A percentile compares a stretch with the other conserved stretches of the same genome.
Conservation (phyloP, 331 rosid species). For the Cydonia oblonga region DNA sequence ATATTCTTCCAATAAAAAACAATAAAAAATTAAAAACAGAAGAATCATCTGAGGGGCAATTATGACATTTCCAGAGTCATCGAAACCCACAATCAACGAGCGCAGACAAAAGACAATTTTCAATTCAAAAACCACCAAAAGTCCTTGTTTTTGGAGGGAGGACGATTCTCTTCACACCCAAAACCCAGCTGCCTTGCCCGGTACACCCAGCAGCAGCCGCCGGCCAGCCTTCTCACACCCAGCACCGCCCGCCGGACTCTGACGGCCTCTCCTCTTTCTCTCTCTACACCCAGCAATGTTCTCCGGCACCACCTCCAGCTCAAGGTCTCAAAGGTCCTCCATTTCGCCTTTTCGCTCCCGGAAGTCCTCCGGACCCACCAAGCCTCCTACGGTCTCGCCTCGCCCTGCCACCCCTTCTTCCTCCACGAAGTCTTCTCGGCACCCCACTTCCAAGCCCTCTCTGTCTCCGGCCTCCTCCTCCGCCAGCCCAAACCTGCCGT, state of each 20-base stretch:
- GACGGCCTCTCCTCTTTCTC: slow-evolving; percentile 7
- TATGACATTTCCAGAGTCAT: background rate
- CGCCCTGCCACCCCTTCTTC: slow-evolving; percentile 60
- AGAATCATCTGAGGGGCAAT: background rate
- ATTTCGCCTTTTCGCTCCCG: slow-evolving; percentile 56
- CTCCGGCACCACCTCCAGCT: slow-evolving; percentile 26
- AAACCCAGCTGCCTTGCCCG: background rate
- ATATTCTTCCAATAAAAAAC: background rate
- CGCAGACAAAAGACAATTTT: background rate
- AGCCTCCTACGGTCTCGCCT: slow-evolving; percentile 2
- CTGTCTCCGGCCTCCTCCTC: slow-evolving; percentile 30
- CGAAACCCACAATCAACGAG: background rate
- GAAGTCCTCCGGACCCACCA: slow-evolving; percentile 30
- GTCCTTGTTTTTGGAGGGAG: slow-evolving; percentile 4
- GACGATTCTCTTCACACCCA: background rate
- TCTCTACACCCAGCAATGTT: slow-evolving; percentile 15
- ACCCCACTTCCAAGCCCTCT: slow-evolving; percentile 33
- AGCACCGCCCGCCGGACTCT: background rate
- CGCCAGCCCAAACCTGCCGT: slow-evolving; percentile 18
- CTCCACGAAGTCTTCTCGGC: slow-evolving; percentile 31
- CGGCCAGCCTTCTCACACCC: slow-evolving; percentile 6
- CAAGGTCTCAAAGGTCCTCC: slow-evolving; percentile 49
- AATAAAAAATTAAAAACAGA: background rate
- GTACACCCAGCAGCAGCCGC: background rate
- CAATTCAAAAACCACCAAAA: background rate